These are phyloP conservation scores for Chalciporus sp. DNA, from an alignment of 1,284 basidiomycete species.

Conservation along the genomic window DNA sequence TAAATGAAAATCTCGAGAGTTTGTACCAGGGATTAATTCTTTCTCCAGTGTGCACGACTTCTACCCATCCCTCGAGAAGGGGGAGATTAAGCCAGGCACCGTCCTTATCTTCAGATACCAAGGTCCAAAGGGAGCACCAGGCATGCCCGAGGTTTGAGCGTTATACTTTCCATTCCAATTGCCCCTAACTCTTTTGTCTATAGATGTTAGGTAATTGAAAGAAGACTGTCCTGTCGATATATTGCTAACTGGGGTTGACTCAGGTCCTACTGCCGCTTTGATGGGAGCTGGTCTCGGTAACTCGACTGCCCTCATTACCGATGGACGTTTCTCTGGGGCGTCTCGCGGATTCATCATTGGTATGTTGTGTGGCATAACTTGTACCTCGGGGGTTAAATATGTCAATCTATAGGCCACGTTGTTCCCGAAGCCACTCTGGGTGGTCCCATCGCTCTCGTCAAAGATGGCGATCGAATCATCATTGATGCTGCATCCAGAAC, in stretches of 20 bases:
- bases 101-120: constrained; percentile 94
- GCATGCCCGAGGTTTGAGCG: constrained; percentile 84
- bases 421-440: constrained; percentile 92
- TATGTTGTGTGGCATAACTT: constrained; percentile 35
- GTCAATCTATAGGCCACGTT: constrained; percentile 69
- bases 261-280: constrained; percentile 85
- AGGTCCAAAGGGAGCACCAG: constrained; percentile 94
- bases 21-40: constrained; percentile 3
- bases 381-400: not conserved
- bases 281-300: constrained; percentile 92
- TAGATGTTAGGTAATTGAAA: constrained; percentile 50
- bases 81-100: constrained; percentile 84
- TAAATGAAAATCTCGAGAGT: constrained; percentile 23
- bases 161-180: constrained; percentile 10
- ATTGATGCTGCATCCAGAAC: constrained; percentile 81
- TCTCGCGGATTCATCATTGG: constrained; percentile 67
- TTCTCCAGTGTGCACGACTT: constrained; percentile 73
- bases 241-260: constrained; percentile 13
- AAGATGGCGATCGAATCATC: constrained; percentile 87
- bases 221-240: not conserved
- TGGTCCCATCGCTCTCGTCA: constrained; percentile 92
- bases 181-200: constrained; percentile 5
- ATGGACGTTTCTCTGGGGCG: constrained; percentile 93
- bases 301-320: constrained; percentile 92
- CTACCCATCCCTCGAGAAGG: constrained; percentile 80